These are phyloP conservation scores for Phialocephala sp. DNA, from an alignment of 2,329 filamentous ascomycete species.

Conservation along the genomic window DNA sequence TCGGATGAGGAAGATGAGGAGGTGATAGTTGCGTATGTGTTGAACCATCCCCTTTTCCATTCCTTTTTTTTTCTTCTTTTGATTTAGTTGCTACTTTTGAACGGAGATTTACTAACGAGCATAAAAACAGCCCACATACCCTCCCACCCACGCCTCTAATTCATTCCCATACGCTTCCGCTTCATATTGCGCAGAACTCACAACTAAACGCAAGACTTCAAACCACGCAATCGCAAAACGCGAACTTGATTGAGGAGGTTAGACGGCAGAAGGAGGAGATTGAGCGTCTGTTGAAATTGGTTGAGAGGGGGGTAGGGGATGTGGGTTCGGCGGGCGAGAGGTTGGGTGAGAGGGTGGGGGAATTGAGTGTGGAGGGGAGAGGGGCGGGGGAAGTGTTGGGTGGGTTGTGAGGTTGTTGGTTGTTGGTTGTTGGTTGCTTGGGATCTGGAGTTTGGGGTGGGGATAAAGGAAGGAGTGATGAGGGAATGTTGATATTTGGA, in stretches of 20 bases:
- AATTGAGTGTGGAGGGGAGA: slow-evolving; percentile 27
- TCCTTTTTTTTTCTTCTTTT: background rate
- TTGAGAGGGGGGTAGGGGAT: slow-evolving; percentile 60
- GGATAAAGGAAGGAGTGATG: background rate
- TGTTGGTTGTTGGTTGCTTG: background rate
- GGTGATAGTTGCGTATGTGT: background rate
- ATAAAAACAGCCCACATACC: slow-evolving; percentile 55
- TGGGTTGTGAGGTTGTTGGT: background rate
- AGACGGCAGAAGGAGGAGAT: slow-evolving; percentile 61
- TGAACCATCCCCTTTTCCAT: background rate
- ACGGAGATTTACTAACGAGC: no score
- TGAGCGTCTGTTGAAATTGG: slow-evolving; percentile 52
- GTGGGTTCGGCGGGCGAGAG: slow-evolving; percentile 53
- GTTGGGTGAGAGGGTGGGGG: slow-evolving; percentile 30
- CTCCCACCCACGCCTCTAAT: slow-evolving; percentile 59
- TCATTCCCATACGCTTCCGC: slow-evolving; percentile 59
- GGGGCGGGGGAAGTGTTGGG: slow-evolving; percentile 29
- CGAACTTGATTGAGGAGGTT: slow-evolving; percentile 57
- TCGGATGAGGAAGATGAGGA: slow-evolving; percentile 16
- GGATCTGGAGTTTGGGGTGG: background rate
- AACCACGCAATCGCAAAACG: slow-evolving; percentile 62
- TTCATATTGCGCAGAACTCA: slow-evolving; percentile 58
- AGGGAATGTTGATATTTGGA: no score
- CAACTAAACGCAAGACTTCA: slow-evolving; percentile 63
- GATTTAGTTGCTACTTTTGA: no score